phyloP scores from a whole-genome alignment of 495 filamentous ascomycete genomes.

The Poronia punctata region DNA sequence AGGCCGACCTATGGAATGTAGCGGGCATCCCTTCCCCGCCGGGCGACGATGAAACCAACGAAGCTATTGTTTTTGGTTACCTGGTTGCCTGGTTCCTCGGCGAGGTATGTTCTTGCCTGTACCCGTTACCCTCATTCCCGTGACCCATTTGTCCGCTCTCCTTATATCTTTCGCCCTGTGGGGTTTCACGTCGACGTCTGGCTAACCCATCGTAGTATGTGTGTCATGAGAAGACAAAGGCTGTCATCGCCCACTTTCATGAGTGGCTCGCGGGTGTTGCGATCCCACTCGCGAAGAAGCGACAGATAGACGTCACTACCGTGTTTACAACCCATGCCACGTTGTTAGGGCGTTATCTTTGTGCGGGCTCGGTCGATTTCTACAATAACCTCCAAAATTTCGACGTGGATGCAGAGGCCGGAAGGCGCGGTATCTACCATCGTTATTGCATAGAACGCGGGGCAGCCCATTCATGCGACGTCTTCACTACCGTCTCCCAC shows the following conservation, averaged over 20 bases:
- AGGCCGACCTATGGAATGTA: constrained; percentile 86
- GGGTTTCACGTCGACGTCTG: constrained; percentile 1
- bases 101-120: constrained; percentile 55
- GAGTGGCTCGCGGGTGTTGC: constrained; percentile 98
- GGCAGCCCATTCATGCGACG: constrained; percentile 83
- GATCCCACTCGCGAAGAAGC: constrained; percentile 82
- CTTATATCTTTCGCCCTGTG: constrained; percentile 16
- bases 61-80: constrained; percentile 96
- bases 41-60: constrained; percentile 91
- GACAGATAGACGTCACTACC: constrained; percentile 92
- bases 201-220: constrained; percentile 61
- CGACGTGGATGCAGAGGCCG: constrained; percentile 92
- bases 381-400: constrained; percentile 99
- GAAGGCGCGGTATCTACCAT: constrained; percentile 97
- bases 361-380: constrained; percentile 95
- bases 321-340: constrained; percentile 99
- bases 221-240: constrained; percentile 79
- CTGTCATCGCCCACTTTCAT: constrained; percentile 96
- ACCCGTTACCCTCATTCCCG: neutral
- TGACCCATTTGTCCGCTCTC: neutral
- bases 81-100: constrained; percentile 96
- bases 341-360: constrained; percentile 88
- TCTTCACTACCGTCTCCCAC: constrained; percentile 97
- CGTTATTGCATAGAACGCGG: constrained; percentile 96
- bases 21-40: constrained; percentile 89